Conservation (phyloP, 1,284 basidiomycete genomes). For the Puccinia triticina region DNA sequence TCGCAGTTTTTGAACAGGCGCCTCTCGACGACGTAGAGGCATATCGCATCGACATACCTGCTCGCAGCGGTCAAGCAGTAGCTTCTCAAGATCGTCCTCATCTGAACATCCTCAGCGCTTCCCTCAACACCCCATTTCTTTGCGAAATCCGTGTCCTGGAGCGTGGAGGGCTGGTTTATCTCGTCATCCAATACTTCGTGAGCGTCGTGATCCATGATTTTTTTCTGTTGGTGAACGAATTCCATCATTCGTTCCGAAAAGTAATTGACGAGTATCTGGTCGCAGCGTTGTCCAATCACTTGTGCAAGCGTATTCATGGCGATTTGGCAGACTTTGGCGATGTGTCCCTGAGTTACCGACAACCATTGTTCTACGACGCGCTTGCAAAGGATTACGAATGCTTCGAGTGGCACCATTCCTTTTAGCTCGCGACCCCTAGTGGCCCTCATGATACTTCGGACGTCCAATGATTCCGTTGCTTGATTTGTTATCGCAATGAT, state of each 20-base stretch:
- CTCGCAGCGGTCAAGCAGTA: slow-evolving; percentile 1
- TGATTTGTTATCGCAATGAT: slow-evolving; percentile 70
- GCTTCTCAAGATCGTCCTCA: background rate
- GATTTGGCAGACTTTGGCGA: background rate
- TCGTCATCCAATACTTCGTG: slow-evolving; percentile 12
- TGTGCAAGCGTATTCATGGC: background rate
- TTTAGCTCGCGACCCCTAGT: slow-evolving; percentile 4
- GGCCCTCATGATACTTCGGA: background rate
- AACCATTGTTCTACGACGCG: background rate
- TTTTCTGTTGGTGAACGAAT: background rate
- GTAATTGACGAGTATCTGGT: background rate
- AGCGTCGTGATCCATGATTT: background rate
- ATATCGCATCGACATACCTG: slow-evolving; percentile 10
- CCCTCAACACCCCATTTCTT: no score
- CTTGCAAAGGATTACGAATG: slow-evolving; percentile 4
- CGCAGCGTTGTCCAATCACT: background rate
- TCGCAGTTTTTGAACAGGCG: slow-evolving; percentile 19
- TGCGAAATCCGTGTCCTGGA: background rate
- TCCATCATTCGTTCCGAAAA: slow-evolving; percentile 17
- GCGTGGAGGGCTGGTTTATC: background rate
- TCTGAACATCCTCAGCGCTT: background rate
- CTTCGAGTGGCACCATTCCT: background rate
- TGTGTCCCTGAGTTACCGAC: background rate
- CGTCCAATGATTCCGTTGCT: background rate
- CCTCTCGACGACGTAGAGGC: slow-evolving; percentile 6